Percentiles rank a stretch among this genome's conserved stretches.
phyloP scores from a whole-genome alignment of 345 rosid genomes.

The Pugionium cornutum region DNA sequence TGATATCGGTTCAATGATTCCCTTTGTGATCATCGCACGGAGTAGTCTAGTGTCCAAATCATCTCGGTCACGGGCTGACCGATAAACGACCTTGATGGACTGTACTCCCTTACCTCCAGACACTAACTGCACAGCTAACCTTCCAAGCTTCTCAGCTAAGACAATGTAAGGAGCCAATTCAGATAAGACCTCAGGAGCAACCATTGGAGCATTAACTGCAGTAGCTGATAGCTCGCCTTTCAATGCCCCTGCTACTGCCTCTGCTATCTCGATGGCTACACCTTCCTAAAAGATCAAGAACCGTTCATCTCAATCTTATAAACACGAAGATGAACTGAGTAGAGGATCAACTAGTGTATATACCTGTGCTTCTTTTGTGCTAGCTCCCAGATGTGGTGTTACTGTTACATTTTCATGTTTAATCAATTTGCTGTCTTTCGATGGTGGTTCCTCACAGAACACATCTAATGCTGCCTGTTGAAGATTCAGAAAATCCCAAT shows the following conservation, averaged over 20 bases:
- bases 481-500: neutral
- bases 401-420: slow-evolving; percentile 71
- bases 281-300: slow-evolving; percentile 56
- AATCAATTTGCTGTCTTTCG: slow-evolving; percentile 57
- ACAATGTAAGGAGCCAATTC: slow-evolving; percentile 68
- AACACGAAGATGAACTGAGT: neutral
- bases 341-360: neutral
- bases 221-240: slow-evolving; percentile 77
- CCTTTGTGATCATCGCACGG: slow-evolving; percentile 84
- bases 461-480: slow-evolving; percentile 85
- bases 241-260: slow-evolving; percentile 82
- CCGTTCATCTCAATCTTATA: neutral
- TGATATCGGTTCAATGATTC: slow-evolving; percentile 83
- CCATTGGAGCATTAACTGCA: slow-evolving; percentile 90
- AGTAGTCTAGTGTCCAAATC: slow-evolving; percentile 85
- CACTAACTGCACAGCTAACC: slow-evolving; percentile 73
- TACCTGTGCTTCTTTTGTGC: slow-evolving; percentile 92
- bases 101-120: slow-evolving; percentile 70
- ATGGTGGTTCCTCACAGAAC: slow-evolving; percentile 69
- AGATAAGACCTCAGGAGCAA: slow-evolving; percentile 60
- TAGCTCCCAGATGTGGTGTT: slow-evolving; percentile 93
- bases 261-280: slow-evolving; percentile 87
- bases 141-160: slow-evolving; percentile 77
- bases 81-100: slow-evolving; percentile 61
- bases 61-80: slow-evolving; percentile 61